These are phyloP conservation scores for Phenoliferia sp. DNA, from an alignment of 1,284 basidiomycete species.

Conservation along the genomic window DNA sequence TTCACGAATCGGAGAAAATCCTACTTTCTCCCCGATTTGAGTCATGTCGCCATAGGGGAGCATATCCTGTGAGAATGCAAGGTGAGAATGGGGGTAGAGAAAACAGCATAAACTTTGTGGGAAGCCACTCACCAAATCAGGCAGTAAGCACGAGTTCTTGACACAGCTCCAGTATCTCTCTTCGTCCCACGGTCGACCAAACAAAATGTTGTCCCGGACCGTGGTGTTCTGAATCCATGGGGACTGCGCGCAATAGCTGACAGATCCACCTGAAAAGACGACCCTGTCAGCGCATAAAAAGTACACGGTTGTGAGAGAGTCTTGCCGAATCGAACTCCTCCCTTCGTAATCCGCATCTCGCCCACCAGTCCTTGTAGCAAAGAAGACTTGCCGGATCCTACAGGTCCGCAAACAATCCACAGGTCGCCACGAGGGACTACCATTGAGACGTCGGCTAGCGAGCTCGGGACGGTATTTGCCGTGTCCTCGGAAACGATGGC, in stretches of 20 bases:
- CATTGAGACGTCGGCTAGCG: conserved; percentile 52
- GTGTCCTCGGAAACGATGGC: conserved; percentile 33
- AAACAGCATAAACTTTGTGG: too few relatives aligned
- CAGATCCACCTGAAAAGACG: conserved; percentile 34
- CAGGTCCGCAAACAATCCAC: conserved; percentile 60
- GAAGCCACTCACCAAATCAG: conserved; percentile 51
- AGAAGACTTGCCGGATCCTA: conserved; percentile 58
- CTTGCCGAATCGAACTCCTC: conserved; percentile 44
- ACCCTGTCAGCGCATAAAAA: conserved; percentile 54
- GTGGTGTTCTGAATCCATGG: conserved; percentile 85
- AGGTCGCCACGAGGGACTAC: conserved; percentile 55
- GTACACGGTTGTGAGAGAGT: background rate
- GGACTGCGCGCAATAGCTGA: conserved; percentile 76
- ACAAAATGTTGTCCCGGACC: conserved; percentile 51
- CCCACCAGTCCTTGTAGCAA: conserved; percentile 64
- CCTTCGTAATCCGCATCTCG: conserved; percentile 59
- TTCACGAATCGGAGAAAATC: conserved; percentile 37
- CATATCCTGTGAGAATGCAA: conserved; percentile 44
- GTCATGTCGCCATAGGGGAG: conserved; percentile 70
- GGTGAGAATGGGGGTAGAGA: too few relatives aligned
- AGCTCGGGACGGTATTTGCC: conserved; percentile 47
- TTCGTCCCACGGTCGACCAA: conserved; percentile 49
- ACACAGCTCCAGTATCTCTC: conserved; percentile 45
- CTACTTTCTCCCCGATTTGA: conserved; percentile 54
- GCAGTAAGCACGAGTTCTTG: conserved; percentile 45